Base-by-base conservation (phyloP, 2,329 filamentous ascomycete genomes). In the Penicillium sclerotiorum region DNA sequence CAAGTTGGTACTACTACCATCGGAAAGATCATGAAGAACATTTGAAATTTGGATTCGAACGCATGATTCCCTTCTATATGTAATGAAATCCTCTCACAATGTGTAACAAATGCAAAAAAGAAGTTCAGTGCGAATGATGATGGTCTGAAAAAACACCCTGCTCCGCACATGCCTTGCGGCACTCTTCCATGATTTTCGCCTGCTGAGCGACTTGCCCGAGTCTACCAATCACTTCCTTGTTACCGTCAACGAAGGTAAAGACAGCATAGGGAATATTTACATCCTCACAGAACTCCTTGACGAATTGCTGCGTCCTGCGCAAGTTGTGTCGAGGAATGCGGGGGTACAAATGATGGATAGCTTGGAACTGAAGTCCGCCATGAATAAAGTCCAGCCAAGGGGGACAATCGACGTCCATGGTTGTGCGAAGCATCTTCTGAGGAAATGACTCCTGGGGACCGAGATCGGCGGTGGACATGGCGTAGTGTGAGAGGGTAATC, bases 401-500 rank as follows among this genome's bases (percentile, higher is more conserved):
- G 0, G 90, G 89, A 64, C 90, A 95, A 63, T 93, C 89, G 12
- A 95, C 84, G 57, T 95, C 90, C 90, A 95, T 95, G 6, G 90
- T 95, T 1, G 90, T 95, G 56, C 90, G 85, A 38, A 95, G 78
- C 86, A 94, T 93, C 67, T 85, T 88, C 71, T 95, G 90, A 0
- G 90, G 84, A 69, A 95, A 95, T 0, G 88, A 93, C 67, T 95
- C 90, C 42, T 84, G 76, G 1, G 87, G 84, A 0, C 91, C 91
- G 4, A 95, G 79, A 62, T 95, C 89, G 5, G 88, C 81, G 0
- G 90, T 95, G 60, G 88, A 91, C 90, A 95, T 95, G 52, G 89
- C 89, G 70, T 94, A 95, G 69, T 95, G 90, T 1, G 88, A 93
- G n/a, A 95, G 80, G 0, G 90, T 94, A 65, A 95, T 94, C 68